Evolutionary conservation across 2,329 filamentous ascomycete species (phyloP).

Genomic region (Monosporascus sp.): DNA sequence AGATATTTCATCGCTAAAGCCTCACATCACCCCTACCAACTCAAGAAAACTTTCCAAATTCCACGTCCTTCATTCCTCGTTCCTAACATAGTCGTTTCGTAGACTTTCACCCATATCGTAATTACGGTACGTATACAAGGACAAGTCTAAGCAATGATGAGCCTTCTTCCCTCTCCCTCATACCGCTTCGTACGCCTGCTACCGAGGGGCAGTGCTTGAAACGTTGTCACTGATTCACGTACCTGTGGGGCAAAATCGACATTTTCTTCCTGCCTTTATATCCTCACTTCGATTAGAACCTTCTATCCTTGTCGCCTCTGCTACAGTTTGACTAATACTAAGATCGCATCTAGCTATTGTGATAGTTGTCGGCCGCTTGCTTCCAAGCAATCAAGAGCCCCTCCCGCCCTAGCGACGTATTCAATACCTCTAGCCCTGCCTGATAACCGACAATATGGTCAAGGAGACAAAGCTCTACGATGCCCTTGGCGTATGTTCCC

Average conservation of each 20-base stretch:
- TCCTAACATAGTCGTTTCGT: no score
- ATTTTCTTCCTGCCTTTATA: slow-evolving; percentile 13
- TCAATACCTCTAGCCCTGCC: slow-evolving; percentile 3
- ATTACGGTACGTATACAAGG: neutral
- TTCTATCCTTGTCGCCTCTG: slow-evolving; percentile 2
- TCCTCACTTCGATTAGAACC: neutral
- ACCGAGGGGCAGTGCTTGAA: slow-evolving; percentile 3
- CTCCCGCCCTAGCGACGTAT: neutral
- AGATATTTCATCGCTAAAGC: neutral
- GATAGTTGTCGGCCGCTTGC: neutral
- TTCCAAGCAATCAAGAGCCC: neutral
- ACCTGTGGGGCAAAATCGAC: slow-evolving; percentile 17
- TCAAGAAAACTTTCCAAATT: no score
- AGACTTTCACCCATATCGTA: neutral
- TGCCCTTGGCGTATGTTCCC: slow-evolving; percentile 61
- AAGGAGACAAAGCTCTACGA: slow-evolving; percentile 79
- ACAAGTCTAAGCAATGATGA: neutral
- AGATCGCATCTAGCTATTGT: slow-evolving; percentile 2
- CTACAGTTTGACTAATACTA: slow-evolving; percentile 1
- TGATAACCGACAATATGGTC: slow-evolving; percentile 53
- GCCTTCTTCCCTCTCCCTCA: neutral
- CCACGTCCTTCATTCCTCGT: no score
- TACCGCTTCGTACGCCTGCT: neutral
- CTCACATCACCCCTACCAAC: neutral
- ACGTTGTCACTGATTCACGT: slow-evolving; percentile 13